Conservation (phyloP, 352 stramenopile species). For the Globisporangium takayamanum region DNA sequence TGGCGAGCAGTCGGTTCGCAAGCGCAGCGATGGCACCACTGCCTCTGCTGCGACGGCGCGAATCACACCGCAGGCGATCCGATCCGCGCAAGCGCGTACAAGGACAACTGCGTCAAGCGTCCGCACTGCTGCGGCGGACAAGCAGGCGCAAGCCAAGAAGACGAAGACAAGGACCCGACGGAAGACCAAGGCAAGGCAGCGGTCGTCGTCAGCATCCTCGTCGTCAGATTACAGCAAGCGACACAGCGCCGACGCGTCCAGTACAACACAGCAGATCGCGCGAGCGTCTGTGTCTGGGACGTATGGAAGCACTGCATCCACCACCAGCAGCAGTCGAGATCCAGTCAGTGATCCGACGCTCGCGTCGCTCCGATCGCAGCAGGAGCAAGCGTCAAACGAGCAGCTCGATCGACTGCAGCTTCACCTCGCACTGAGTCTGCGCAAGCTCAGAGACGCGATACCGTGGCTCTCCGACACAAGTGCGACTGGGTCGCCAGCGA, state of each 20-base stretch:
- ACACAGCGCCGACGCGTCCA: not conserved
- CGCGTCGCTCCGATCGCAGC: not conserved
- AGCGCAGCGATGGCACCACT: too few species aligned
- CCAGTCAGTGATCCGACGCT: not conserved
- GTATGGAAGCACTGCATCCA: not conserved
- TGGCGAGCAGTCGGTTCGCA: too few species aligned
- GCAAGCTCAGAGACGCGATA: constrained; percentile 14
- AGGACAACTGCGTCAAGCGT: not conserved
- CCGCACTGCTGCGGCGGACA: not conserved
- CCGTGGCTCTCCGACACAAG: constrained; percentile 13
- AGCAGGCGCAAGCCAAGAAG: not conserved
- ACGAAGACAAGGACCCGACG: constrained; percentile 1
- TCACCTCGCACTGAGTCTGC: constrained; percentile 7
- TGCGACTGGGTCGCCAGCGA: constrained; percentile 11
- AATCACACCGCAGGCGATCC: not conserved
- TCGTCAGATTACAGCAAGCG: not conserved
- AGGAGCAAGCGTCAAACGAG: not conserved
- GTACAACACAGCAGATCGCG: not conserved
- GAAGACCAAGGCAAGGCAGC: constrained; percentile 1
- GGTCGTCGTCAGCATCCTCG: not conserved
- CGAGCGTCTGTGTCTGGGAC: not conserved
- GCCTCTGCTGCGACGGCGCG: not conserved
- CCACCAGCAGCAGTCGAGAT: not conserved
- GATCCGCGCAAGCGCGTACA: constrained; percentile 6
- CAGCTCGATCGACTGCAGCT: constrained; percentile 7